These are phyloP conservation scores for Pseudotulostoma volvatum DNA, from an alignment of 495 filamentous ascomycete genomes.

Conservation along the genomic window DNA sequence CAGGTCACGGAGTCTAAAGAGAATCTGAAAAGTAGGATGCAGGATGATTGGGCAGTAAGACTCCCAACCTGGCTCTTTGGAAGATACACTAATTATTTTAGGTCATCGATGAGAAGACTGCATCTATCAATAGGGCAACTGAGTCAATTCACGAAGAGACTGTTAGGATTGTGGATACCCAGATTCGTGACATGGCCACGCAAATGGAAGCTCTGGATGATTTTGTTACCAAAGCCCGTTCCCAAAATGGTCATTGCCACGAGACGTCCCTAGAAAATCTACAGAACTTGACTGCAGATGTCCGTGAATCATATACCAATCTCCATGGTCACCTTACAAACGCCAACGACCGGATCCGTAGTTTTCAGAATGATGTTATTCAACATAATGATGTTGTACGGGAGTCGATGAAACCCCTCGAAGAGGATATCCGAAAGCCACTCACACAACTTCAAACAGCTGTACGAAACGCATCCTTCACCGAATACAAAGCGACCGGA, in stretches of 20 bases:
- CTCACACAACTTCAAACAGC: constrained; percentile 50
- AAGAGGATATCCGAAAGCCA: constrained; percentile 44
- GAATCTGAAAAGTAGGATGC: constrained; percentile 59
- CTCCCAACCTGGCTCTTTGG: constrained; percentile 1
- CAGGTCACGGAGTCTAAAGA: constrained; percentile 57
- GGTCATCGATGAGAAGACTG: constrained; percentile 63
- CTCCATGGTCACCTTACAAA: constrained; percentile 48
- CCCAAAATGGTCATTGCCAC: constrained; percentile 64
- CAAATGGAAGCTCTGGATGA: constrained; percentile 84
- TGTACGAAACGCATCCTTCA: constrained; percentile 42
- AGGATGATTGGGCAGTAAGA: constrained; percentile 75
- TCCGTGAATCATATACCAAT: constrained; percentile 51
- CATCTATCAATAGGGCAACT: constrained; percentile 61
- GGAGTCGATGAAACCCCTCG: constrained; percentile 40
- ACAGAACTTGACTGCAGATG: constrained; percentile 39
- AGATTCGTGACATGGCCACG: constrained; percentile 66
- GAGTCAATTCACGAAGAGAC: constrained; percentile 86
- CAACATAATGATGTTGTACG: constrained; percentile 35
- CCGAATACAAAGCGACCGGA: constrained; percentile 71
- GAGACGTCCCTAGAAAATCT: constrained; percentile 47
- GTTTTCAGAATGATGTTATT: constrained; percentile 47
- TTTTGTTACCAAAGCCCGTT: constrained; percentile 70
- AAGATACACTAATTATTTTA: constrained; percentile 12
- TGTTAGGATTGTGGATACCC: constrained; percentile 73
- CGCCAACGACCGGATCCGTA: constrained; percentile 42